Base-by-base conservation (phyloP, 495 filamentous ascomycete genomes). In the Usnea hakonensis region DNA sequence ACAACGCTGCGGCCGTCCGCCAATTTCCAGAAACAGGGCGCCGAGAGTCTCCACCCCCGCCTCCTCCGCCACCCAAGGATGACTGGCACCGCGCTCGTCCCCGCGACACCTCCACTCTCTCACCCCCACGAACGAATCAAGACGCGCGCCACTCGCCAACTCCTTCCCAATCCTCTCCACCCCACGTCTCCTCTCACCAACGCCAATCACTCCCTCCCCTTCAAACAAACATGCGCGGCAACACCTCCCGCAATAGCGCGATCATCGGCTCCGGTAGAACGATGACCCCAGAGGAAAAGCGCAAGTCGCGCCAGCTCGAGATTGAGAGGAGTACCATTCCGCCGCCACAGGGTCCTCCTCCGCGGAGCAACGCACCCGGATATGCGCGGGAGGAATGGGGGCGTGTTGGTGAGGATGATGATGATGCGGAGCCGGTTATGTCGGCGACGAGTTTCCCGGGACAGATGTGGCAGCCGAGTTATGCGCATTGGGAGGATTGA, bases 401-500 rank as follows among this genome's bases (percentile, higher is more conserved):
- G n/a, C n/a, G n/a, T n/a, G n/a, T n/a, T n/a, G n/a, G n/a, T n/a
- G n/a, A 14, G 57, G 37, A 58, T 17, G 58, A 58, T 41, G 80
- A 84, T 21, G 79, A 78, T 3, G 73, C 76, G 32, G 85, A 87
- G 28, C 77, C 78, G 48, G 77, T 81, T 37, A 93, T 93, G 89
- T 87, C 79, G 46, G 85, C 87, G 10, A 91, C 89, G 14, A 83
- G 85, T 33, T 93, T 90, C 69, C 89, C 89, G 3, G 89, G 89
- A 2, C 88, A 91, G 76, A 89, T 90, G 73, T 92, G 89, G 89
- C 84, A 83, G 70, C 88, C 89, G 28, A 65, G 71, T 40, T 57
- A 65, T 57, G 48, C 37, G 37, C 60, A 62, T 62, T 62, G 60
- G 60, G 60, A 62, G 10, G 60, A 53, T 1, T 52, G 55, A n/a